Base-by-base conservation (phyloP, 208 protist species). In the Acanthamoeba sp. region DNA sequence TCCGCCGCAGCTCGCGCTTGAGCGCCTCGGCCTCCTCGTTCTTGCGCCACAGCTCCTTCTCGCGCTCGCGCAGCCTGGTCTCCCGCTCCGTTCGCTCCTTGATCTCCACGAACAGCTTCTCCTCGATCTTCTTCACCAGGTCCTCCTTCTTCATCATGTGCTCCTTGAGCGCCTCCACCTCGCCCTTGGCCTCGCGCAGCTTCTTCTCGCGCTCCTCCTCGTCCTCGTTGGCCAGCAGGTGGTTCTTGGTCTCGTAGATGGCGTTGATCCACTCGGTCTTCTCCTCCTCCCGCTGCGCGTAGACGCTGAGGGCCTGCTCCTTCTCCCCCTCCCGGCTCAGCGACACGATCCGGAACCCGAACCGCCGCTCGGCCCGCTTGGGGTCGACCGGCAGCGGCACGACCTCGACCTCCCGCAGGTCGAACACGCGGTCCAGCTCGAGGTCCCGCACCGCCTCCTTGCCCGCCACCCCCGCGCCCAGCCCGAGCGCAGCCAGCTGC, bases 191-290 rank as follows among this genome's bases (percentile, higher is more conserved):
- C 24, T 91, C 85, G 5, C 57, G 52, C 34, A 91, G 59, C 85
- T 91, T 64, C n/a, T 69, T n/a, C 59, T 91, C 85, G 36, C 59
- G 52, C 55, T 91, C 85, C 36, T 91, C 59, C 57, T 64, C 59
- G 42, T 91, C 85, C n/a, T 64, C 85, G n/a, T 29, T 45, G 14
- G 52, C 38, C 52, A 91, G 10, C 16, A 91, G 85, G 7, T 36
- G 62, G 22, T 82, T 76, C 69, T 93, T 93, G 45, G 89, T 62
- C 45, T 93, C 64, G 48, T 73, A 73, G 89, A 93, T 93, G 38
- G 66, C 59, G 34, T 93, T 64, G n/a, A 93, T 82, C 89, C 89
- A 93, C 64, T 93, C 66, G 16, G 59, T 82, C 89, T 55, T 78
- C 64, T 78, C 64, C 48, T 93, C 89, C 50, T 93, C 89, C 5